Base-by-base conservation (phyloP, 345 rosid species). In the Stellera chamaejasme region DNA sequence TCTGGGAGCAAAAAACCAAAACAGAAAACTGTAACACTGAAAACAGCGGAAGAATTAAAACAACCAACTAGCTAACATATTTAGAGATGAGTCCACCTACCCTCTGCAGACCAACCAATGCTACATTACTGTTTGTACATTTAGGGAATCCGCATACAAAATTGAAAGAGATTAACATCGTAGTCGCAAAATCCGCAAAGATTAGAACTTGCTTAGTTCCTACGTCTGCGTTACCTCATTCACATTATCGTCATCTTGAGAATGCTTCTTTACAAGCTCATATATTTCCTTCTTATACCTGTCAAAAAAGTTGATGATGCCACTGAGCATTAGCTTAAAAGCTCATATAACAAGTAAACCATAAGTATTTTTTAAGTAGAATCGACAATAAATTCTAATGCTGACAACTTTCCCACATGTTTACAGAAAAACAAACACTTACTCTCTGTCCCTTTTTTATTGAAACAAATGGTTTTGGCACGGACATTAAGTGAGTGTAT, bases 231-330 rank as follows among this genome's bases (percentile, higher is more conserved):
- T 59, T 74, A 90, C 97, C 88, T 84, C 99, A 63, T 74, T 77
- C 14, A 65, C 72, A 58, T 72, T 59, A 53, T 89, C 96, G 66
- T 61, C 78, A 23, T 83, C 96, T 69, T 86, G 79, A 44, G 88
- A 70, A 50, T 79, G 77, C 73, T 87, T 93, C 80, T 81, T 78
- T 52, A 84, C 84, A 45, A 89, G 91, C n/a, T 93, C 91, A 60
- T 79, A 84, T 67, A 89, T 77, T 76, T 86, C 75, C 68, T 66
- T 82, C 79, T 93, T 93, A 74, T 87, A 78, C 50, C 98, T 90
- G 77, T 58, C 61, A 76, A 50, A 60, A 48, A 10, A 54, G 36
- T 27, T 27, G 9, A 32, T 32, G 52, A 58, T 45, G 45, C 50
- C 36, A 36, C 56, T 50, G 41, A 52, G 3, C 39, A 53, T 13